phyloP scores from a whole-genome alignment of 441 rosid species.

The Corymbia citriodora region DNA sequence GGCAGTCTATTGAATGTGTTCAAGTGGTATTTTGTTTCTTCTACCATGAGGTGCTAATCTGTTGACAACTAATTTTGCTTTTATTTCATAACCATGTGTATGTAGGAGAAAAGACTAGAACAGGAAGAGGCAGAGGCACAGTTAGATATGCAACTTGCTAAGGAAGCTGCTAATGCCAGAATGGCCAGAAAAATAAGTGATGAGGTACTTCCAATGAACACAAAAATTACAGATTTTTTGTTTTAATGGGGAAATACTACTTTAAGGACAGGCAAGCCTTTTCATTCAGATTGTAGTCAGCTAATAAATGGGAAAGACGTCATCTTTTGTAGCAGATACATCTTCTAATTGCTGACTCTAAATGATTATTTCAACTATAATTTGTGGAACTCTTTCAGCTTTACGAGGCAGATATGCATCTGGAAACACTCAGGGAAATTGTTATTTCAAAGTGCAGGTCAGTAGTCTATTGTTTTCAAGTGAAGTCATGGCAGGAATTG shows the following conservation, averaged over 20 bases:
- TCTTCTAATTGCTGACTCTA: background rate
- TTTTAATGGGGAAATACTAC: background rate
- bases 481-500: background rate
- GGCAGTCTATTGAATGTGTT: background rate
- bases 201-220: conserved; percentile 42
- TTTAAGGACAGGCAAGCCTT: background rate
- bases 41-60: background rate
- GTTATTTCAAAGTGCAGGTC: conserved; percentile 88
- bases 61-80: background rate
- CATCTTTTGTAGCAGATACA: background rate
- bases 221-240: background rate
- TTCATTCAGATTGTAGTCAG: background rate
- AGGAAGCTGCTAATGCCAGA: conserved; percentile 73
- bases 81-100: background rate
- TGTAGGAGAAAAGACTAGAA: conserved; percentile 73
- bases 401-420: conserved; percentile 54
- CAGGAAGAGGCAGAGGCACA: conserved; percentile 72
- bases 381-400: conserved; percentile 42
- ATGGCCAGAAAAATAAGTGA: conserved; percentile 67
- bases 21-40: background rate
- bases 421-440: conserved; percentile 74
- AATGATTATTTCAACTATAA: background rate
- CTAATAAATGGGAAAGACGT: background rate
- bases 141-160: conserved; percentile 58
- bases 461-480: background rate